phyloP scores from a whole-genome alignment of 2,329 filamentous ascomycete genomes.

The Aspergillus novoparasiticus region DNA sequence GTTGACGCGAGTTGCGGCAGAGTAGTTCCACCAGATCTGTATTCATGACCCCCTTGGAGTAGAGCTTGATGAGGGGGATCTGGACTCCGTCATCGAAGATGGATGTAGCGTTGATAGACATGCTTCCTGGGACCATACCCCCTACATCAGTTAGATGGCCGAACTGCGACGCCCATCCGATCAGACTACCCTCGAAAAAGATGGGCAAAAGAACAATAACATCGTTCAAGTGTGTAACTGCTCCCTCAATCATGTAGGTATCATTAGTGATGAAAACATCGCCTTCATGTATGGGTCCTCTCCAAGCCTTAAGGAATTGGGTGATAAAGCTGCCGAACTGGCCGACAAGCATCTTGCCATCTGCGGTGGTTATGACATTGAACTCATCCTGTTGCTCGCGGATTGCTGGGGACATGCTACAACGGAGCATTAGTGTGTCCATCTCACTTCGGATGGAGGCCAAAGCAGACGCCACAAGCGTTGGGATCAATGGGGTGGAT shows the following conservation, averaged over 20 bases:
- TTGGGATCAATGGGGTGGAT: slow-evolving; percentile 47
- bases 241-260: slow-evolving; percentile 52
- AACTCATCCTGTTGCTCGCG: slow-evolving; percentile 57
- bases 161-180: slow-evolving; percentile 56
- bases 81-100: slow-evolving; percentile 55
- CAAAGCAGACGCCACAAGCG: slow-evolving; percentile 49
- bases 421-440: slow-evolving; percentile 55
- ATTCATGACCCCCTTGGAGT: slow-evolving; percentile 48
- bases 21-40: slow-evolving; percentile 48
- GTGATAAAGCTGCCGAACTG: slow-evolving; percentile 56
- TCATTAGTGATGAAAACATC: slow-evolving; percentile 57
- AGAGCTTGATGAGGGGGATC: slow-evolving; percentile 53
- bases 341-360: slow-evolving; percentile 55
- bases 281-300: slow-evolving; percentile 52
- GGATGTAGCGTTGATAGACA: slow-evolving; percentile 53
- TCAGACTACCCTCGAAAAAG: slow-evolving; percentile 46
- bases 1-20: slow-evolving; percentile 52
- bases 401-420: slow-evolving; percentile 55
- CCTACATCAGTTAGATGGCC: slow-evolving; percentile 52
- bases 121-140: slow-evolving; percentile 53
- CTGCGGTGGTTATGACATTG: slow-evolving; percentile 54
- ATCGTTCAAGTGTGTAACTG: slow-evolving; percentile 55
- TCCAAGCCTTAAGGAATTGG: slow-evolving; percentile 51
- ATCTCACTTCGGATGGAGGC: slow-evolving; percentile 52
- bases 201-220: slow-evolving; percentile 55